A percentile compares a stretch with the other conserved stretches of the same genome.
These are phyloP conservation scores for Fusarium sp. DNA, from an alignment of 2,329 filamentous ascomycete genomes.

Conservation along the genomic window DNA sequence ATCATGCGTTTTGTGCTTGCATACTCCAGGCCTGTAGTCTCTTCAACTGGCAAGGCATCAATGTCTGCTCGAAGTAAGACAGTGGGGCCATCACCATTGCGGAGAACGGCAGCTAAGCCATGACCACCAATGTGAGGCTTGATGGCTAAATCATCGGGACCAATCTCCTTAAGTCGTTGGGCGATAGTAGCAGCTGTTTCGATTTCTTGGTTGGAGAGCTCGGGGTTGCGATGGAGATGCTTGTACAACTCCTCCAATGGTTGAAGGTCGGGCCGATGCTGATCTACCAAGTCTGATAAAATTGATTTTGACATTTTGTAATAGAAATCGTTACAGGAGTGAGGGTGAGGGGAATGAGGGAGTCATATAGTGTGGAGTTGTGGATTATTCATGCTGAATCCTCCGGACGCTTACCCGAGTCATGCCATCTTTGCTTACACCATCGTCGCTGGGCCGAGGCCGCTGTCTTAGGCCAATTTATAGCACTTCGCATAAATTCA, in stretches of 20 bases:
- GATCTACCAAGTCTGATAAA: not conserved
- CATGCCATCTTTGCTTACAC: not conserved
- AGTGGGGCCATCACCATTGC: conserved; percentile 64
- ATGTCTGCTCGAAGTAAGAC: conserved; percentile 70
- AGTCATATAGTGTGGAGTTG: not conserved
- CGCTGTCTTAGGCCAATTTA: not conserved
- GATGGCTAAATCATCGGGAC: conserved; percentile 41
- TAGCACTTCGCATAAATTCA: not conserved
- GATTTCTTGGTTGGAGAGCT: conserved; percentile 66
- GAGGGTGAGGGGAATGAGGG: rapidly evolving
- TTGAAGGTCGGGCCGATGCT: conserved; percentile 2
- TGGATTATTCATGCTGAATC: not conserved
- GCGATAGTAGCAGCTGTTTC: conserved; percentile 60
- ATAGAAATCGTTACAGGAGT: rapidly evolving
- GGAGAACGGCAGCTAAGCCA: conserved; percentile 65
- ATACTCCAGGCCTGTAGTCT: conserved; percentile 65
- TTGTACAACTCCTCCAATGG: conserved; percentile 55
- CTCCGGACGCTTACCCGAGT: conserved; percentile 1
- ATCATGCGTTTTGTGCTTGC: conserved; percentile 51
- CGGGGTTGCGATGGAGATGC: conserved; percentile 66
- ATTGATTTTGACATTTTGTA: not conserved
- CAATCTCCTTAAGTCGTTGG: conserved; percentile 46
- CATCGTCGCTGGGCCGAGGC: not conserved
- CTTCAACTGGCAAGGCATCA: conserved; percentile 67
- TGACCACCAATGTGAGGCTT: conserved; percentile 65